phyloP scores from a whole-genome alignment of 2,329 filamentous ascomycete species.

The Clonostachys solani region DNA sequence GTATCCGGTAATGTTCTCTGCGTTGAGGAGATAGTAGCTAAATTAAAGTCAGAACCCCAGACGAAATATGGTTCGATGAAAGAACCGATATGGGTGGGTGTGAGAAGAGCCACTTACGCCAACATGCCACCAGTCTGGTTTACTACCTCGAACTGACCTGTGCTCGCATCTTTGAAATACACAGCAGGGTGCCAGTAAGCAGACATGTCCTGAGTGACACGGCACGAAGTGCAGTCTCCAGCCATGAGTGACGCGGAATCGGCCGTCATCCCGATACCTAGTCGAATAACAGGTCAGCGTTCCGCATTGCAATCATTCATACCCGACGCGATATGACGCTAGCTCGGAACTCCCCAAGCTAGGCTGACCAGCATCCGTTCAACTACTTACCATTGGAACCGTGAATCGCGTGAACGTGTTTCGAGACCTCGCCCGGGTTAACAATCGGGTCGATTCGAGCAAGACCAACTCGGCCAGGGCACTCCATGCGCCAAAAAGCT shows the following conservation, averaged over 20 bases:
- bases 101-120: slow-evolving; percentile 54
- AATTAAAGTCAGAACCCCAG: background rate
- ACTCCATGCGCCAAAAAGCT: slow-evolving; percentile 91
- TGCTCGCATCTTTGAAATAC: slow-evolving; percentile 67
- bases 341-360: too few relatives aligned
- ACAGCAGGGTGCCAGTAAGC: slow-evolving; percentile 80
- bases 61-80: background rate
- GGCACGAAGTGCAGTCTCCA: slow-evolving; percentile 75
- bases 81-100: background rate
- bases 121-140: slow-evolving; percentile 78
- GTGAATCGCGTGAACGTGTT: slow-evolving; percentile 72
- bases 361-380: background rate
- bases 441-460: slow-evolving; percentile 77
- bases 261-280: slow-evolving; percentile 62
- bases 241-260: slow-evolving; percentile 51
- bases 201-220: slow-evolving; percentile 77
- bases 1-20: slow-evolving; percentile 65
- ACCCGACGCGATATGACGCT: too few relatives aligned
- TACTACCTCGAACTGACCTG: slow-evolving; percentile 65
- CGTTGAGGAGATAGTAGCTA: slow-evolving; percentile 81
- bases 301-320: slow-evolving; percentile 9
- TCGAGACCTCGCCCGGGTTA: slow-evolving; percentile 50
- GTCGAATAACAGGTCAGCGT: background rate
- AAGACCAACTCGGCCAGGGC: slow-evolving; percentile 64
- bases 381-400: slow-evolving; percentile 68